These are phyloP conservation scores for Chrysoporthe deuterocubensis DNA, from an alignment of 2,329 filamentous ascomycete genomes.

Conservation along the genomic window DNA sequence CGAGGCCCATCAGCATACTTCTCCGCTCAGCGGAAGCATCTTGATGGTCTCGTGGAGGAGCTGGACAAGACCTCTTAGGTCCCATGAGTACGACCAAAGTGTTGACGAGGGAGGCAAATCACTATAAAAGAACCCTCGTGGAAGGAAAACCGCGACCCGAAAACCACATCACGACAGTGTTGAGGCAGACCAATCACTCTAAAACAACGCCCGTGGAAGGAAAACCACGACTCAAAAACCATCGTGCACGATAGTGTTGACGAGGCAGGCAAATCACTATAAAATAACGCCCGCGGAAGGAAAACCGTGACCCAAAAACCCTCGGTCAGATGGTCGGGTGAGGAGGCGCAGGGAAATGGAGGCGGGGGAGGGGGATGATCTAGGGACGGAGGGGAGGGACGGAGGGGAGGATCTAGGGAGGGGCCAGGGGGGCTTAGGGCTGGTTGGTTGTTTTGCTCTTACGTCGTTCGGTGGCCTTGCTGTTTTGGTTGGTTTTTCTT, in stretches of 20 bases:
- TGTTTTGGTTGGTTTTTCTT: background rate
- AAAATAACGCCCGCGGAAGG: background rate
- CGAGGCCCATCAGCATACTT: background rate
- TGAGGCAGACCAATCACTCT: too few relatives aligned
- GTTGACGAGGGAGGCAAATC: too few relatives aligned
- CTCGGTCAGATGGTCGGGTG: background rate
- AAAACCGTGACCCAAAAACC: background rate
- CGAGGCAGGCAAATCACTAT: background rate
- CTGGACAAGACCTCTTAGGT: background rate
- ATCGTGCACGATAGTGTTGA: too few relatives aligned
- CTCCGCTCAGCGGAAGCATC: background rate
- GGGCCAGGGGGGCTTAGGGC: background rate
- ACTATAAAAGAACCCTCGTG: too few relatives aligned
- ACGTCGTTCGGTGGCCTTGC: background rate
- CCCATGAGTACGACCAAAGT: too few relatives aligned
- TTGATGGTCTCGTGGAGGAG: background rate
- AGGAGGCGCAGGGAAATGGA: background rate
- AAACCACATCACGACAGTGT: too few relatives aligned
- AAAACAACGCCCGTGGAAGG: too few relatives aligned
- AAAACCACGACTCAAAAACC: too few relatives aligned
- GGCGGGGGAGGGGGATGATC: too few relatives aligned
- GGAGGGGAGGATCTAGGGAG: background rate
- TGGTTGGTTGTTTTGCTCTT: background rate
- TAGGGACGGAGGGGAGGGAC: too few relatives aligned
- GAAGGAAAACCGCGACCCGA: background rate